A percentile compares a stretch with the other conserved stretches of the same genome.
Conservation (phyloP, 805 yeast species). For the Priceomyces melissophilus region DNA sequence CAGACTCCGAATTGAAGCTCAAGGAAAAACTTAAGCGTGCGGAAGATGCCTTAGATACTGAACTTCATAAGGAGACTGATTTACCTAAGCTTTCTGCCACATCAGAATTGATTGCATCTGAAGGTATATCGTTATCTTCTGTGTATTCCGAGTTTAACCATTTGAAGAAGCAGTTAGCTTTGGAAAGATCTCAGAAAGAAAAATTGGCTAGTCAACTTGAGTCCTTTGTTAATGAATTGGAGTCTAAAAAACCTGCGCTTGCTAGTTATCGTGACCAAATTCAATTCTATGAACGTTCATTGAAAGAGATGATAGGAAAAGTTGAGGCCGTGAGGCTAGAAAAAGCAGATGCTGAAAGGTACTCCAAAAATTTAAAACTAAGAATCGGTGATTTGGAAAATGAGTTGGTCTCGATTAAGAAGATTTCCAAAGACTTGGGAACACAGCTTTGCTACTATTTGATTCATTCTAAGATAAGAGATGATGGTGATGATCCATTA, state of each 20-base stretch:
- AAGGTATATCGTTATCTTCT: slow-evolving; percentile 62
- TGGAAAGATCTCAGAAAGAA: slow-evolving; percentile 69
- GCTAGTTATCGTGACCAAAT: slow-evolving; percentile 58
- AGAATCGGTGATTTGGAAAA: slow-evolving; percentile 41
- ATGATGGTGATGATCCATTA: slow-evolving; percentile 57
- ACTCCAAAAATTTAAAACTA: slow-evolving; percentile 29
- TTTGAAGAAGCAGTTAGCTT: slow-evolving; percentile 60
- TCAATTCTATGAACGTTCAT: slow-evolving; percentile 54
- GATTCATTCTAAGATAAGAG: slow-evolving; percentile 59
- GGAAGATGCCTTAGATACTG: slow-evolving; percentile 39
- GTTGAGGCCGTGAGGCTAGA: slow-evolving; percentile 55
- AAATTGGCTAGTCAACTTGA: slow-evolving; percentile 69
- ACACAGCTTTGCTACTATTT: slow-evolving; percentile 77
- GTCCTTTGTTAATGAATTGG: slow-evolving; percentile 69
- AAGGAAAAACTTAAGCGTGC: slow-evolving; percentile 37
- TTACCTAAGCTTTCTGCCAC: slow-evolving; percentile 51
- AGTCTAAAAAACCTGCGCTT: slow-evolving; percentile 72
- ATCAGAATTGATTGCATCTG: slow-evolving; percentile 51
- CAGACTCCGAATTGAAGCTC: slow-evolving; percentile 29
- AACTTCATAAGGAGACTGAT: slow-evolving; percentile 36
- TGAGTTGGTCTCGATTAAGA: slow-evolving; percentile 48
- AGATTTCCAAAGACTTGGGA: slow-evolving; percentile 69
- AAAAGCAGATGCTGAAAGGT: slow-evolving; percentile 41
- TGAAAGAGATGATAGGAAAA: slow-evolving; percentile 48
- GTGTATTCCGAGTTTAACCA: slow-evolving; percentile 61